Percentiles rank a stretch among this genome's conserved stretches.
These are phyloP conservation scores for Dissophora ornata DNA, from an alignment of 192 early-diverging fungal genomes.

Conservation along the genomic window DNA sequence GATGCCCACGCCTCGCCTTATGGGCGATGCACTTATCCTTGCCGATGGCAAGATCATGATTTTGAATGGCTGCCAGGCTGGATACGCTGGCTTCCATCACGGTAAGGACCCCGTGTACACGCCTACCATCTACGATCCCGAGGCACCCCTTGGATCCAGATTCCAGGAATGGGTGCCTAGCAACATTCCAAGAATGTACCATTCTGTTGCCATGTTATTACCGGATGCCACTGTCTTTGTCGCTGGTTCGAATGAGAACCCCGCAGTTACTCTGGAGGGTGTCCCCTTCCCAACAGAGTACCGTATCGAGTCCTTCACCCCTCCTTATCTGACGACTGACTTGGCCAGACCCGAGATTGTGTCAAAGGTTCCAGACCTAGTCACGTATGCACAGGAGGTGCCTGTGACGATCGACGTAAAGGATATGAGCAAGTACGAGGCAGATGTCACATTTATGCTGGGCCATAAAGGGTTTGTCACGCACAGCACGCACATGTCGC, in stretches of 20 bases:
- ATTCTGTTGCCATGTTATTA: constrained; percentile 63
- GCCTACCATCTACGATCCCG: constrained; percentile 68
- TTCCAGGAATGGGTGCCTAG: constrained; percentile 56
- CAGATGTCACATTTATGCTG: constrained; percentile 55
- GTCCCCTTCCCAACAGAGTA: constrained; percentile 61
- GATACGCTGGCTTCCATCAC: constrained; percentile 64
- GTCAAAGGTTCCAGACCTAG: constrained; percentile 23
- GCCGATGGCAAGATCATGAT: constrained; percentile 69
- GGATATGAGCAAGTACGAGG: constrained; percentile 25
- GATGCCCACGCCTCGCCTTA: constrained; percentile 57
- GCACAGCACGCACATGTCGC: constrained; percentile 67
- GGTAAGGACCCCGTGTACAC: constrained; percentile 62
- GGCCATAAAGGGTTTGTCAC: constrained; percentile 63
- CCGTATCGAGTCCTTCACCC: constrained; percentile 64
- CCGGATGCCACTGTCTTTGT: constrained; percentile 57
- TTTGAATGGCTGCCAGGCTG: constrained; percentile 71
- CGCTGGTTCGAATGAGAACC: constrained; percentile 54
- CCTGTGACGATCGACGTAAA: constrained; percentile 53
- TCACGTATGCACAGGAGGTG: constrained; percentile 50
- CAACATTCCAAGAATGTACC: constrained; percentile 72
- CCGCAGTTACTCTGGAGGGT: constrained; percentile 32
- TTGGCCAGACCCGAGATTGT: constrained; percentile 53
- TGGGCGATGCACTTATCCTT: constrained; percentile 64
- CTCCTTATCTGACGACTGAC: constrained; percentile 63
- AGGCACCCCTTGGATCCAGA: constrained; percentile 48